Conservation (phyloP, 148 eudicot species). For the Diospyros kaki region DNA sequence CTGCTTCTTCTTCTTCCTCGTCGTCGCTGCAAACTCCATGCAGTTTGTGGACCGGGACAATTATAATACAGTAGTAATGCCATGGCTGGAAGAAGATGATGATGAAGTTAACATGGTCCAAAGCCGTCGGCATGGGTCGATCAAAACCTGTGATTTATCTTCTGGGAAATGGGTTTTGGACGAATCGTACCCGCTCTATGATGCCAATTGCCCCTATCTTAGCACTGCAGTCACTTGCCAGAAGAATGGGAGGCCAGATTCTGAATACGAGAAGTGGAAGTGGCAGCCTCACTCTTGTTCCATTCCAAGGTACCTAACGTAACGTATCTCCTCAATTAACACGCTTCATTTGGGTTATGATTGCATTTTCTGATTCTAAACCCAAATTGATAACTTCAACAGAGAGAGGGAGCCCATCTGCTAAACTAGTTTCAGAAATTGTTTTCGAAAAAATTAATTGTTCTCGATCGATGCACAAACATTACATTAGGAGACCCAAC, state of each 20-base stretch:
- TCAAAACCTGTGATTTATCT: slow-evolving; percentile 45
- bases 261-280: slow-evolving; percentile 70
- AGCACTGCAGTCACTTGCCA: slow-evolving; percentile 57
- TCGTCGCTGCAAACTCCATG: slow-evolving; percentile 17
- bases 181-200: slow-evolving; percentile 72
- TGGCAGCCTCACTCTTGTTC: slow-evolving; percentile 75
- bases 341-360: too few species aligned
- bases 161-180: slow-evolving; percentile 80
- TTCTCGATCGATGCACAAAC: too few species aligned
- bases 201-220: slow-evolving; percentile 68
- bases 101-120: slow-evolving; percentile 38
- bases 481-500: too few species aligned
- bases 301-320: slow-evolving; percentile 50
- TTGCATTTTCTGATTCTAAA: too few species aligned
- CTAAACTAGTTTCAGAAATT: too few species aligned
- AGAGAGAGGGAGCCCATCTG: too few species aligned
- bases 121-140: slow-evolving; percentile 21
- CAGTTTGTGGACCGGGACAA: slow-evolving; percentile 26
- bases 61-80: background rate
- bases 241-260: slow-evolving; percentile 82
- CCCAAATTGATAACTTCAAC: too few species aligned
- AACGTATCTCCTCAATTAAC: too few species aligned
- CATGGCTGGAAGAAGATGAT: slow-evolving; percentile 49
- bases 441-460: too few species aligned
- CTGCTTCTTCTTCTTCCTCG: slow-evolving; percentile 13